Conservation (phyloP, 768 basidiomycete species). For the Mycena filopes region DNA sequence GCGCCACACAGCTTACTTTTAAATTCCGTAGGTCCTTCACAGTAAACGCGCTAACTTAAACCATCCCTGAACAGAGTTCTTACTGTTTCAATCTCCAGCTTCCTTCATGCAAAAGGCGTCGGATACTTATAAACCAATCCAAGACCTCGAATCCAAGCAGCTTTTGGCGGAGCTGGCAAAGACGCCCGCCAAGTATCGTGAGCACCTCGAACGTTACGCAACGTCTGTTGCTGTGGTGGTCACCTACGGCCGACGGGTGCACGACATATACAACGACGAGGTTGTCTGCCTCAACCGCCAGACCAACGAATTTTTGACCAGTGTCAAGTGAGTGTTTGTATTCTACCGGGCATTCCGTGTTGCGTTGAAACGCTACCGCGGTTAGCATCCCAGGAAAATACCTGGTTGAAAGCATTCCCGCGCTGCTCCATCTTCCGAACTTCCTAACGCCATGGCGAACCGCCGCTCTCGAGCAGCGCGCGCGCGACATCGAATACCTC, state of each 20-base stretch:
- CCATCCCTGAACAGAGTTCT: background rate
- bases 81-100: constrained; percentile 1
- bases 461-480: constrained; percentile 37
- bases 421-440: constrained; percentile 54
- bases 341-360: too few relatives aligned
- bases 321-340: constrained; percentile 45
- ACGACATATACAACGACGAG: constrained; percentile 56
- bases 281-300: constrained; percentile 44
- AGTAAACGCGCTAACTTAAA: background rate
- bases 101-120: constrained; percentile 43
- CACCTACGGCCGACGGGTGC: constrained; percentile 54
- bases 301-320: constrained; percentile 31
- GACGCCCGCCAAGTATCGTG: constrained; percentile 49
- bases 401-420: constrained; percentile 59
- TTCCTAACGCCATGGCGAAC: constrained; percentile 31
- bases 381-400: constrained; percentile 60
- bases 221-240: constrained; percentile 58
- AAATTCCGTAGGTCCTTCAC: constrained; percentile 51
- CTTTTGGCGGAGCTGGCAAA: constrained; percentile 52
- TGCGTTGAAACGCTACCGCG: background rate
- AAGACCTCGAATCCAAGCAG: constrained; percentile 59
- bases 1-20: background rate
- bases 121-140: constrained; percentile 56
- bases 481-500: constrained; percentile 51
- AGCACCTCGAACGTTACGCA: constrained; percentile 49